Percentiles rank a stretch among this genome's conserved stretches.
phyloP scores from a whole-genome alignment of 140 eudicot species.

The Flaveria floridana region DNA sequence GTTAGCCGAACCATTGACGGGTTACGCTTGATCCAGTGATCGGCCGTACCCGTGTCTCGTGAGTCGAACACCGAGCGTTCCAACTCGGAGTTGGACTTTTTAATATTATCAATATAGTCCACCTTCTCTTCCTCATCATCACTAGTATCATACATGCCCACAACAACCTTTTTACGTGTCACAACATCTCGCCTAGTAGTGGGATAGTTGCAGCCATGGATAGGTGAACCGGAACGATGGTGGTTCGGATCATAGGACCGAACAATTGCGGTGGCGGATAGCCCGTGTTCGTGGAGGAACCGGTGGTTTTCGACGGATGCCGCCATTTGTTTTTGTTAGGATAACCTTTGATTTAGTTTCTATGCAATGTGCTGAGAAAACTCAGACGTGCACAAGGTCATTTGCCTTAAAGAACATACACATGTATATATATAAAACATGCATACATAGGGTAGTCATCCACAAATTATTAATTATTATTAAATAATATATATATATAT shows the following conservation, averaged over 20 bases:
- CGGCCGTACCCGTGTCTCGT: constrained; percentile 70
- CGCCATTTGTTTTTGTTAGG: constrained; percentile 47
- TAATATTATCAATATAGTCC: constrained; percentile 33
- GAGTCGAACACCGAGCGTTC: constrained; percentile 59
- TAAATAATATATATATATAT: no score
- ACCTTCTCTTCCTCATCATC: constrained; percentile 41
- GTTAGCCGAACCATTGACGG: constrained; percentile 80
- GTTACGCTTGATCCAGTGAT: constrained; percentile 77
- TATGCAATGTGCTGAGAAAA: constrained; percentile 19
- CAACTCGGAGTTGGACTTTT: constrained; percentile 47
- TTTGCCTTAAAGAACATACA: constrained; percentile 24
- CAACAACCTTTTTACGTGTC: constrained; percentile 6
- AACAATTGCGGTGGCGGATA: constrained; percentile 29
- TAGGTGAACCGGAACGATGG: constrained; percentile 63
- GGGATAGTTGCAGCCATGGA: constrained; percentile 40
- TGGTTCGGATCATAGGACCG: constrained; percentile 41
- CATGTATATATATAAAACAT: constrained; percentile 9
- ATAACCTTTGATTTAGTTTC: constrained; percentile 12
- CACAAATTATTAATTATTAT: constrained; percentile 8
- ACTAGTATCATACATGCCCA: constrained; percentile 29
- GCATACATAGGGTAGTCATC: neutral
- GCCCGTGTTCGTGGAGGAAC: constrained; percentile 48
- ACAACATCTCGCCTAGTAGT: constrained; percentile 14
- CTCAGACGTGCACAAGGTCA: constrained; percentile 21
- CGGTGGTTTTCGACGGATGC: constrained; percentile 80